Evolutionary conservation across 768 basidiomycete genomes (phyloP).

Genomic region (Ramaria sp.): DNA sequence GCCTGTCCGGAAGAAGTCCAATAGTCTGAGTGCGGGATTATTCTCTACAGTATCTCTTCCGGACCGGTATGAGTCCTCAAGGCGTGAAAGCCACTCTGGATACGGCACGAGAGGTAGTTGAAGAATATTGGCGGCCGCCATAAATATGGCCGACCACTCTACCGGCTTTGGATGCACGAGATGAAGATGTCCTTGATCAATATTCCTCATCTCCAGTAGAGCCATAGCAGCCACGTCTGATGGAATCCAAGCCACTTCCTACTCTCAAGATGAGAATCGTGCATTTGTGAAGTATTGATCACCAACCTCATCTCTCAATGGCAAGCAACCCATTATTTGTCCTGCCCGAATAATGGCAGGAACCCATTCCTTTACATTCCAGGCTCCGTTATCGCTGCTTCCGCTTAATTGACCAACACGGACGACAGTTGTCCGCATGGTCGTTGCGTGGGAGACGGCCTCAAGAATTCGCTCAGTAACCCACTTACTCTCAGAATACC

Average conservation of each 20-base stretch:
- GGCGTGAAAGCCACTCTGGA: neutral
- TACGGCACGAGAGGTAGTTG: neutral
- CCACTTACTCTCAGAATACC: slow-evolving; percentile 10
- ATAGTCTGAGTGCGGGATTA: neutral
- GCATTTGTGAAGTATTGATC: neutral
- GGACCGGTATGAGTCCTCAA: neutral
- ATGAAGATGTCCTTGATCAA: neutral
- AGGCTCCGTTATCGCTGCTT: slow-evolving; percentile 7
- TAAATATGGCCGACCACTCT: neutral
- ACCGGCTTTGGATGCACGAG: neutral
- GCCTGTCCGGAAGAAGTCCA: neutral
- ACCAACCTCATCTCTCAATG: slow-evolving; percentile 5
- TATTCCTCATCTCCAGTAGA: slow-evolving; percentile 21
- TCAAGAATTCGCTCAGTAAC: slow-evolving; percentile 10
- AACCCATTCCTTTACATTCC: slow-evolving; percentile 13
- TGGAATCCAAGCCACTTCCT: slow-evolving; percentile 27
- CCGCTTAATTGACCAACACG: slow-evolving; percentile 12
- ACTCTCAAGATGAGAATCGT: neutral
- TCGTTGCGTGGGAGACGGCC: slow-evolving; percentile 10
- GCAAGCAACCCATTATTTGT: neutral
- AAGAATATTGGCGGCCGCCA: neutral
- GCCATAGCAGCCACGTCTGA: slow-evolving; percentile 24
- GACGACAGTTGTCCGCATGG: slow-evolving; percentile 14
- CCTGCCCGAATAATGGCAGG: slow-evolving; percentile 7
- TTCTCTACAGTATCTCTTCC: neutral